Base-by-base conservation (phyloP, 257 asterid genomes). In the Petunia secreta region DNA sequence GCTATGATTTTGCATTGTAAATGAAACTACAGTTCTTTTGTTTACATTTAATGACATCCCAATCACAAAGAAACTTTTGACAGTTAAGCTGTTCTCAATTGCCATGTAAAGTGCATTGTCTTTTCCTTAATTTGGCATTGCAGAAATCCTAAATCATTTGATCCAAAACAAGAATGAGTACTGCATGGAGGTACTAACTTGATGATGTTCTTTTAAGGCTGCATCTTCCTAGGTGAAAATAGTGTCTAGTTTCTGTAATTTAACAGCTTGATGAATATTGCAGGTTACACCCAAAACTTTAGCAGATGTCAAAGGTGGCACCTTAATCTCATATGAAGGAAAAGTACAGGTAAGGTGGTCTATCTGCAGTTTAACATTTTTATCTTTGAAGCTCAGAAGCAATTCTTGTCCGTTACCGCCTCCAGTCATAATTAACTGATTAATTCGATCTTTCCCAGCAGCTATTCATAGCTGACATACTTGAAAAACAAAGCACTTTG, bases 251-350 rank as follows among this genome's bases (percentile, higher is more conserved):
- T 50, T 73, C 78, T 73, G 62, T 34, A 1, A 73, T 50, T 34
- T 50, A 11, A 73, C 62, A 50, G 15, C 36, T 50, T 36, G 43
- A 34, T 13, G 63, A 50, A 46, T 68, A 68, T 82, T 83, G 86
- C 94, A 96, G 99, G 99, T 96, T 84, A 96, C 99, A 58, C 98
- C 99, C 69, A 96, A 96, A 90, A 96, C 99, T 15, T 85, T 94
- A 78, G 98, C 99, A 82, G 99, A 96, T 67, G 99, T 96, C 74
- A 96, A 96, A 89, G 99, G 99, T 84, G 99, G 99, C 83, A 96
- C 99, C 40, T 87, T 96, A 66, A 96, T 96, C 87, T 89, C 97
- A 57, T 96, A 94, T 79, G 98, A 96, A 80, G 99, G 97, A 62
- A 96, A 91, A 94, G 98, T 94, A 73, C 98, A 94, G 97, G 98